A percentile compares a stretch with the other conserved stretches of the same genome.
Evolutionary conservation across 176 grass and related monocot genomes (phyloP).

Genomic region (Echinochloa phyllopogon): DNA sequence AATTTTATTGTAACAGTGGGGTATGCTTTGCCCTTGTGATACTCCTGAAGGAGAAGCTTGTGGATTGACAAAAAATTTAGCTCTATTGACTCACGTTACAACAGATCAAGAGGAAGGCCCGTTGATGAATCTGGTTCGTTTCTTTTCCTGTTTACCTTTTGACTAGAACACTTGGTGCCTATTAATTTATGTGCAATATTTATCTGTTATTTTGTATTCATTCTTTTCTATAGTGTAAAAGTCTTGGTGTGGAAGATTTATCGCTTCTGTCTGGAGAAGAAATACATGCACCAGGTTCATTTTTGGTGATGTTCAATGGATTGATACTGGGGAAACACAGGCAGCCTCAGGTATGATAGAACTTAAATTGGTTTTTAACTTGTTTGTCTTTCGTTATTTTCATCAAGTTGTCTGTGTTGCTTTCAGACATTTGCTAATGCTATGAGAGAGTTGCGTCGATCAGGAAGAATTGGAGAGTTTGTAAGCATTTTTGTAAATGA

Average conservation of each 20-base stretch:
- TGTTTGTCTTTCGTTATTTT: conserved; percentile 39
- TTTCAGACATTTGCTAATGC: conserved; percentile 83
- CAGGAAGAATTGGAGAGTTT: conserved; percentile 82
- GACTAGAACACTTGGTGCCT: neutral
- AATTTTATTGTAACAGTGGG: conserved; percentile 75
- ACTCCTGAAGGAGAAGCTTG: conserved; percentile 99
- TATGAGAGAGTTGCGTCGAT: conserved; percentile 80
- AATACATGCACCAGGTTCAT: conserved; percentile 83
- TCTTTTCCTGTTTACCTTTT: conserved; percentile 37
- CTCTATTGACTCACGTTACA: conserved; percentile 92
- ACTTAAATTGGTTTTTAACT: neutral
- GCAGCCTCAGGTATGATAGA: conserved; percentile 66
- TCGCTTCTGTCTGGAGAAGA: conserved; percentile 76
- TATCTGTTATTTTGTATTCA: conserved; percentile 31
- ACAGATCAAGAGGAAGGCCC: conserved; percentile 90
- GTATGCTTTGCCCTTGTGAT: conserved; percentile 99
- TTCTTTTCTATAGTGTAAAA: conserved; percentile 70
- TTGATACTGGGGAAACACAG: conserved; percentile 93
- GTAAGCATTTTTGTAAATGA: conserved; percentile 98
- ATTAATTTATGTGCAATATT: conserved; percentile 3
- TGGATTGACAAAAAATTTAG: conserved; percentile 97
- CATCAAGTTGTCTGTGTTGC: conserved; percentile 14
- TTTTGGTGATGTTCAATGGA: conserved; percentile 97
- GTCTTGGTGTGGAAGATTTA: conserved; percentile 87
- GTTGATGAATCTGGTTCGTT: conserved; percentile 75